Base-by-base conservation (phyloP, 768 basidiomycete species). In the Mycena vitilis region DNA sequence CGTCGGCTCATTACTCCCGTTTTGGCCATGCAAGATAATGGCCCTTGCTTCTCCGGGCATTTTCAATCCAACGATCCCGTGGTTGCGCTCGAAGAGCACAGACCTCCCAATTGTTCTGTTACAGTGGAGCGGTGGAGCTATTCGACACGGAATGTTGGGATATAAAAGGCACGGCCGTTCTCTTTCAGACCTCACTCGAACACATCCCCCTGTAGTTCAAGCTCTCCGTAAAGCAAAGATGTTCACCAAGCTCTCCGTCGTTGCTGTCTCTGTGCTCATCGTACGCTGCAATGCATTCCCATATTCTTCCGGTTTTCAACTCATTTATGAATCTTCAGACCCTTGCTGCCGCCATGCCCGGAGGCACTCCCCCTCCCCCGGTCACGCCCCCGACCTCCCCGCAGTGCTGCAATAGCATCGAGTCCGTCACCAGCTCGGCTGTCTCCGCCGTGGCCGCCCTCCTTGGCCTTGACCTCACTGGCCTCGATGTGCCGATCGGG, bases 241-340 rank as follows among this genome's bases (percentile, higher is more conserved):
- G 66, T 68, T 68, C 60, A 63, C 66, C 25, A 68, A 68, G 37
- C 66, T 68, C 45, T 56, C 66, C 18, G 11, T 61, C 38, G 48
- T 62, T 51, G 60, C 25, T 44, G 40, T 57, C n/a, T 63, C 61
- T 25, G 61, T 63, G 23, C 60, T 68, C 55, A 57, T 68, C 23
- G 66, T 68, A 53, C 2, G 60, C 44, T 16, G 15, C 22, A 20
- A 40, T 7, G 25, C 4, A 5, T 15, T 44, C 22, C 1, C 4
- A 5, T 18, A 42, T 30, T 30, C 30, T 30, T 18, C 6, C 25
- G n/a, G 2, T 10, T 23, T 18, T 40, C 5, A 42, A 54, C 18
- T 23, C 2, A 20, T 9, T 5, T 52, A 34, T 7, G 18, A 52
- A 30, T 3, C 30, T 30, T 30, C 30, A 30, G 61, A 63, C 67